Base-by-base conservation (phyloP, 31 red algal species). In the Asparagopsis taxiformis region DNA sequence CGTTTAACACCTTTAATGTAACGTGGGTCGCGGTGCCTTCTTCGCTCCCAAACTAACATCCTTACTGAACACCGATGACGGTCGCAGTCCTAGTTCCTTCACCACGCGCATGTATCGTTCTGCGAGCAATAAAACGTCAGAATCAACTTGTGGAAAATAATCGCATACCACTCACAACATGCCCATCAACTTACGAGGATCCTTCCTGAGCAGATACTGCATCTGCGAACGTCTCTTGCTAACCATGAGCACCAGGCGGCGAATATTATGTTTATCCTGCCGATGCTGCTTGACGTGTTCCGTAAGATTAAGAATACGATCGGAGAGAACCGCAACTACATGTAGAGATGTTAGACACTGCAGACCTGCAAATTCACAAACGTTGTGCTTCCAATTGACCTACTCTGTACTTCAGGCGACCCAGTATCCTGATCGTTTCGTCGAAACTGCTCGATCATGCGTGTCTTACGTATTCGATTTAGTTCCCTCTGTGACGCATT, bases 271-370 rank as follows among this genome's bases (percentile, higher is more conserved):
- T 44, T 60, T 72, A 32, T 83, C 79, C 56, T 83, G 52, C 4
- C 30, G 20, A 49, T 83, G 67, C 22, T 31, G 0, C n/a, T 39
- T 48, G 22, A 83, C 59, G 57, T 83, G 79, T 43, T 34, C 24
- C 28, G 79, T 83, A 1, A 70, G 54, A 37, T 83, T 49, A 2
- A 32, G 50, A 39, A 83, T 83, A 3, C 58, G 52, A 11, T 72
- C 79, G 23, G 79, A 0, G 67, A 63, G 49, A 83, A 55, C 33
- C 55, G 68, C 30, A 72, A 49, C 8, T 26, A 21, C 13, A 52
- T 16, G 32, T 21, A 17, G 65, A 41, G 8, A 49, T 68, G 22
- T 68, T 49, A 7, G 36, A 20, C 21, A 26, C 35, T 1, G 17
- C 65, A 26, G 26, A 49, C 0, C 22, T 49, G 22, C 33, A 68